Conservation (phyloP, 495 filamentous ascomycete species). For the Bacidia rubella region DNA sequence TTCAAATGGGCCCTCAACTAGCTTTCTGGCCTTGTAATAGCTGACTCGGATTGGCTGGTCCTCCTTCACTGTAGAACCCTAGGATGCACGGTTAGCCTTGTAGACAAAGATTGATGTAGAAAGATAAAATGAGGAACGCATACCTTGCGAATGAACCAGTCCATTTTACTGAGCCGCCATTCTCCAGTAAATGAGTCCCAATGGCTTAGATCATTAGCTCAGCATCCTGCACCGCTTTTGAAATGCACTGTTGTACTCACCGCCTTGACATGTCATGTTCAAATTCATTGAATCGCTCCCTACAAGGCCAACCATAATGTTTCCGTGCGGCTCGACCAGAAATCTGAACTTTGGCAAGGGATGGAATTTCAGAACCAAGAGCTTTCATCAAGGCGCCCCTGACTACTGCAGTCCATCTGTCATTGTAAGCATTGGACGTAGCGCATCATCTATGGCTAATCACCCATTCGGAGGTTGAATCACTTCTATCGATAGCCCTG, state of each 20-base stretch:
- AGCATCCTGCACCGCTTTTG: too few species aligned
- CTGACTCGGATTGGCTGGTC: slow-evolving; percentile 10
- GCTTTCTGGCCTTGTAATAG: slow-evolving; percentile 4
- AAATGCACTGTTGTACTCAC: slow-evolving; percentile 7
- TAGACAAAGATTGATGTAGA: not conserved
- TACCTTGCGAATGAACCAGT: slow-evolving; percentile 24
- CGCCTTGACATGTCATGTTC: slow-evolving; percentile 17
- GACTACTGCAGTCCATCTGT: slow-evolving; percentile 30
- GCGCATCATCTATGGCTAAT: slow-evolving; percentile 1
- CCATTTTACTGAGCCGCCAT: slow-evolving; percentile 14
- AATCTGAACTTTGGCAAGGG: slow-evolving; percentile 17
- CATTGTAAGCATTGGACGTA: slow-evolving; percentile 8
- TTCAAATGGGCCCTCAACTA: slow-evolving; percentile 8
- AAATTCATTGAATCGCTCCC: slow-evolving; percentile 7
- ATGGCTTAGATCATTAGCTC: slow-evolving; percentile 9
- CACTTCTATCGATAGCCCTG: slow-evolving; percentile 7
- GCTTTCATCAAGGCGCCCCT: slow-evolving; percentile 29
- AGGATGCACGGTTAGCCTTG: not conserved
- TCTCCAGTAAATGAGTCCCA: slow-evolving; percentile 17
- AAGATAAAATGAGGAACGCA: not conserved
- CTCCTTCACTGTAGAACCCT: slow-evolving; percentile 20
- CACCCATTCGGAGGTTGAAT: slow-evolving; percentile 16
- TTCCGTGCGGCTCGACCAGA: slow-evolving; percentile 27
- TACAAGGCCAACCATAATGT: slow-evolving; percentile 23
- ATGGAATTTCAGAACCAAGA: slow-evolving; percentile 17